Conservation (phyloP, 2,329 filamentous ascomycete genomes). For the Penicillium sp. region DNA sequence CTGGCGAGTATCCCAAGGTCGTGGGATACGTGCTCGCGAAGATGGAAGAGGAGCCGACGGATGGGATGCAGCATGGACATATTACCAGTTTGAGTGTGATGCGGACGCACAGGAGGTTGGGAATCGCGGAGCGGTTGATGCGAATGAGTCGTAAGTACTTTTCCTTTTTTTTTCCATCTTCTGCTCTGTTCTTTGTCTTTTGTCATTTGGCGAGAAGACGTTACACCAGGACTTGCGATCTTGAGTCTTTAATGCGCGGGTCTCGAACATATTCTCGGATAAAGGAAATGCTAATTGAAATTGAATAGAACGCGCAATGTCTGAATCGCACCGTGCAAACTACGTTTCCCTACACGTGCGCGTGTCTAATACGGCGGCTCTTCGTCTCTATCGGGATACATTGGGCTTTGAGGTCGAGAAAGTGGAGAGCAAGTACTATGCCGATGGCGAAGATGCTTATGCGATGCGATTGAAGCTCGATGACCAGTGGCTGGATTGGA, state of each 20-base stretch:
- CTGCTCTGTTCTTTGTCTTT: not conserved
- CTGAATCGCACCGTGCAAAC: constrained; percentile 83
- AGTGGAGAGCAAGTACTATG: constrained; percentile 60
- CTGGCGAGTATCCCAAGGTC: constrained; percentile 78
- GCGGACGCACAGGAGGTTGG: constrained; percentile 86
- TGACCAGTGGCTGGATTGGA: constrained; percentile 46
- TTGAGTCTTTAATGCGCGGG: too few species aligned
- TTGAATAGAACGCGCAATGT: constrained; percentile 81
- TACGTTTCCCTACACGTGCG: constrained; percentile 97
- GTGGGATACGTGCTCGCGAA: constrained; percentile 99
- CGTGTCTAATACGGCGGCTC: constrained; percentile 85
- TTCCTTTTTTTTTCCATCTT: constrained; percentile 1
- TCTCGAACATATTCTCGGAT: not conserved
- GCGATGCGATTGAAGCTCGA: constrained; percentile 86
- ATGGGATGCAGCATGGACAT: constrained; percentile 90
- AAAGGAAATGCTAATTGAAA: not conserved
- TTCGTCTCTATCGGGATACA: constrained; percentile 89
- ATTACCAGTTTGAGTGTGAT: constrained; percentile 95
- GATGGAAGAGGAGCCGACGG: constrained; percentile 96
- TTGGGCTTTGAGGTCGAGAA: constrained; percentile 86
- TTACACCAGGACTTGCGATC: too few species aligned
- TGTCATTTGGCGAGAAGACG: not conserved
- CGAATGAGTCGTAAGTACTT: constrained; percentile 77
- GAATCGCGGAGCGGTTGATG: constrained; percentile 97
- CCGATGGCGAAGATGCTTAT: constrained; percentile 94